Evolutionary conservation across 768 basidiomycete species (phyloP).

Genomic region (Xerocomus potaroensis): DNA sequence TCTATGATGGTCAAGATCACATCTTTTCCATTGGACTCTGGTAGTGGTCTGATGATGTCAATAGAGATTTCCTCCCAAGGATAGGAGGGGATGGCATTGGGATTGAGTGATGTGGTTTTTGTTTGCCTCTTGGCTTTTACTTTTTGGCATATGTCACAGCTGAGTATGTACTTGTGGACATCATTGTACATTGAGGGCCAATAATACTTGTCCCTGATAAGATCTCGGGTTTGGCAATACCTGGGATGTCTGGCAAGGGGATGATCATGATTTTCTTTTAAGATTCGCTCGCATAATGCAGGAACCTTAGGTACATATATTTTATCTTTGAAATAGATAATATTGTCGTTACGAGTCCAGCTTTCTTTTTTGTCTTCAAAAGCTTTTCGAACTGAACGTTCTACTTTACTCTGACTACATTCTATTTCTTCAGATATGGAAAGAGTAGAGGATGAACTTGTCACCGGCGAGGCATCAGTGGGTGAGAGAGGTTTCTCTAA

Average conservation of each 20-base stretch:
- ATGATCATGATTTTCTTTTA: neutral
- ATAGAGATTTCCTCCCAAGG: neutral
- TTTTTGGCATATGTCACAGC: neutral
- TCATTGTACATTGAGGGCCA: neutral
- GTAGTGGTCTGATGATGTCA: neutral
- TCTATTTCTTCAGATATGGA: too few relatives aligned
- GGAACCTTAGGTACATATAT: neutral
- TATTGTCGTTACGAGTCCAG: neutral
- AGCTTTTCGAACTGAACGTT: neutral
- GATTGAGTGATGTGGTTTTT: neutral
- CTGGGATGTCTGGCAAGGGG: slow-evolving; percentile 10
- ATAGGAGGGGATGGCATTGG: accelerated
- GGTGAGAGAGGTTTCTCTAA: too few relatives aligned
- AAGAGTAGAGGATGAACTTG: too few relatives aligned
- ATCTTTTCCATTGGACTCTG: too few relatives aligned
- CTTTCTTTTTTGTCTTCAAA: neutral
- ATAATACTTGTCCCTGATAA: neutral
- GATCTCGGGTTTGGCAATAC: neutral
- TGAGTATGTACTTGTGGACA: neutral
- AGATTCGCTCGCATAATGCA: neutral
- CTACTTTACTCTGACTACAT: neutral
- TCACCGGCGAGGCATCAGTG: too few relatives aligned
- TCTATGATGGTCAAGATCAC: too few relatives aligned
- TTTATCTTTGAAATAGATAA: neutral
- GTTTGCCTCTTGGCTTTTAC: neutral